phyloP scores from a whole-genome alignment of 1,139 yeast species.

The Yamadazyma epiphylla region DNA sequence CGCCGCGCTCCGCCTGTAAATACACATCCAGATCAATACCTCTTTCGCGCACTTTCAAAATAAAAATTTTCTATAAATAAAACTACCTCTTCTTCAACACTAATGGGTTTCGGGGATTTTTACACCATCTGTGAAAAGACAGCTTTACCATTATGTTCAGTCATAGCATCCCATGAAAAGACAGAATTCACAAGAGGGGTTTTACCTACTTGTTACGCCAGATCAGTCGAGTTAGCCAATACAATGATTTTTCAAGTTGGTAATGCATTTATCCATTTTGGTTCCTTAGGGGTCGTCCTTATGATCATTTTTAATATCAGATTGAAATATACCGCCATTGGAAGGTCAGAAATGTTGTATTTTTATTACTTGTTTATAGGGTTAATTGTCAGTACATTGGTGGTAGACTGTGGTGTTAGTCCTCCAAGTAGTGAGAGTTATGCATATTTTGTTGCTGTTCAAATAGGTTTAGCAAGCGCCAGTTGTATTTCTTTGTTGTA shows the following conservation, averaged over 20 bases:
- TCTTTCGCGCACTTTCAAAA: no score
- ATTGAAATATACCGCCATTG: constrained; percentile 89
- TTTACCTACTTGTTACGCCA: constrained; percentile 74
- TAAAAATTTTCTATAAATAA: no score
- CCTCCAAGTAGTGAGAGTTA: constrained; percentile 78
- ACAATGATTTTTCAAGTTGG: constrained; percentile 92
- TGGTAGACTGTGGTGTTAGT: constrained; percentile 88
- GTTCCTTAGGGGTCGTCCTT: constrained; percentile 59
- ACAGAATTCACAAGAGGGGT: constrained; percentile 49
- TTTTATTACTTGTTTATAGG: constrained; percentile 62
- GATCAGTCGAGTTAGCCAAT: constrained; percentile 84
- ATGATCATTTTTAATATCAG: constrained; percentile 78
- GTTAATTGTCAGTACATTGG: constrained; percentile 59
- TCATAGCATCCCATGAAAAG: constrained; percentile 41
- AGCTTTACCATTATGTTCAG: constrained; percentile 75
- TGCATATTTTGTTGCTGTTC: constrained; percentile 80
- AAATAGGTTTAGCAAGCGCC: constrained; percentile 70
- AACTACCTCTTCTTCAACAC: no score
- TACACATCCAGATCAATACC: no score
- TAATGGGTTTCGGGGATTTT: constrained; percentile 72
- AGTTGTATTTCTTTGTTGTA: constrained; percentile 64
- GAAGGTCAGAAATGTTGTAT: constrained; percentile 78
- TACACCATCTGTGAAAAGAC: constrained; percentile 61
- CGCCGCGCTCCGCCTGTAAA: no score
- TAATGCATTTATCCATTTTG: constrained; percentile 79